Evolutionary conservation across 805 yeast genomes (phyloP).

Genomic region (Metschnikowia arizonensis): DNA sequence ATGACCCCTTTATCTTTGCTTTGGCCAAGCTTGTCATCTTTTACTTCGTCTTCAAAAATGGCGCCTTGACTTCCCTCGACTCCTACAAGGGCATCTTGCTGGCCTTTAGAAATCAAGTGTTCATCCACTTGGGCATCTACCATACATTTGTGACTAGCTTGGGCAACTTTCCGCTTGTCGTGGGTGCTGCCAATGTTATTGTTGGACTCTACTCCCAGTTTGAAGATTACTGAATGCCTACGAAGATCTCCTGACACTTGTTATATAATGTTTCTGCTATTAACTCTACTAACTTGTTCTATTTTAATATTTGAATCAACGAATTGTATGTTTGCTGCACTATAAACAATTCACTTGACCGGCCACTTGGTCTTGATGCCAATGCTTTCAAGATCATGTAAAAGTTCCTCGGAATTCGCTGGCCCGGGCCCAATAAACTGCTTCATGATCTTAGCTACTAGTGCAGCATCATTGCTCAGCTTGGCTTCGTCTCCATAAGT

Average conservation of each 20-base stretch:
- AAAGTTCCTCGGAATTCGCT: conserved; percentile 31
- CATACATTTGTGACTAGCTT: conserved; percentile 35
- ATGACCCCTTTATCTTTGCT: conserved; percentile 54
- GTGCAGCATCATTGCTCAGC: conserved; percentile 32
- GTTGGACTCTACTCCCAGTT: conserved; percentile 51
- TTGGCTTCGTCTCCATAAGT: conserved; percentile 17
- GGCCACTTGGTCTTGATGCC: conserved; percentile 39
- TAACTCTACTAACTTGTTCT: conserved; percentile 1
- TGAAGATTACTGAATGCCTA: conserved; percentile 34
- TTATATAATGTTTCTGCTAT: conserved; percentile 4
- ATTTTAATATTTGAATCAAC: neutral
- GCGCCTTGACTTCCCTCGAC: conserved; percentile 25
- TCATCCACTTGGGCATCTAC: conserved; percentile 36
- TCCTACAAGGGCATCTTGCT: conserved; percentile 24
- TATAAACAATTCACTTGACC: conserved; percentile 9
- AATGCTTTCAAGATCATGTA: conserved; percentile 33
- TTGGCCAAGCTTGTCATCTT: conserved; percentile 42
- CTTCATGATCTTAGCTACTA: conserved; percentile 41
- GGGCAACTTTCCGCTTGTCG: conserved; percentile 45
- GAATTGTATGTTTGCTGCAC: too few relatives aligned
- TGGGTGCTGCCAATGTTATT: conserved; percentile 44
- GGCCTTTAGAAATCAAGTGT: conserved; percentile 28
- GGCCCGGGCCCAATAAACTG: conserved; percentile 39
- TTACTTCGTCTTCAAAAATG: conserved; percentile 31
- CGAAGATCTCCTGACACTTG: neutral